Evolutionary conservation across 768 basidiomycete genomes (phyloP).

Genomic region (Tulasnella calospora): DNA sequence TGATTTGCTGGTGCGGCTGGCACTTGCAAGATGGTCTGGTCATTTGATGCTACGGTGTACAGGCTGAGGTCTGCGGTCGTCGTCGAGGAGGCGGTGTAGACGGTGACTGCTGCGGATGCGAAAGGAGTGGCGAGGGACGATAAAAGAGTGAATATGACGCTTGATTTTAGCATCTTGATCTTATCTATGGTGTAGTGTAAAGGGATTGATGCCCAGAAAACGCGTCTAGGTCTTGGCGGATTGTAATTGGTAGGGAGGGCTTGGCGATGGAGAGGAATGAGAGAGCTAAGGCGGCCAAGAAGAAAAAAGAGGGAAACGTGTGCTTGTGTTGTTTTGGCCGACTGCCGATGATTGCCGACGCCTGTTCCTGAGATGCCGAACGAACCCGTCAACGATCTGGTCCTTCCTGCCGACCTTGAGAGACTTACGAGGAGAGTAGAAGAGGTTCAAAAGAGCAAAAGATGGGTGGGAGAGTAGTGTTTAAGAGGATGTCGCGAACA

Average conservation of each 20-base stretch:
- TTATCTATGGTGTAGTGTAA: not conserved
- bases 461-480: not conserved
- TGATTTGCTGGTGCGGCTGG: not conserved
- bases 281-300: slow-evolving; percentile 5
- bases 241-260: not conserved
- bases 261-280: slow-evolving; percentile 1
- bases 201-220: not conserved
- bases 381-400: not conserved
- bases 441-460: not conserved
- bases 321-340: not conserved
- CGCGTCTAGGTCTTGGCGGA: slow-evolving; percentile 1
- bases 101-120: slow-evolving; percentile 11
- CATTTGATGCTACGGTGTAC: slow-evolving; percentile 5
- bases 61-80: not conserved
- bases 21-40: not conserved
- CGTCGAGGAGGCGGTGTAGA: not conserved
- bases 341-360: not conserved
- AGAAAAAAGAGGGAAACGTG: not conserved
- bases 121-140: not conserved
- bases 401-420: not conserved
- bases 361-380: not conserved
- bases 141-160: not conserved
- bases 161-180: not conserved
- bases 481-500: not conserved
- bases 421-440: not conserved